phyloP scores from a whole-genome alignment of 208 protist species.

The Acanthamoeba polyphaga region DNA sequence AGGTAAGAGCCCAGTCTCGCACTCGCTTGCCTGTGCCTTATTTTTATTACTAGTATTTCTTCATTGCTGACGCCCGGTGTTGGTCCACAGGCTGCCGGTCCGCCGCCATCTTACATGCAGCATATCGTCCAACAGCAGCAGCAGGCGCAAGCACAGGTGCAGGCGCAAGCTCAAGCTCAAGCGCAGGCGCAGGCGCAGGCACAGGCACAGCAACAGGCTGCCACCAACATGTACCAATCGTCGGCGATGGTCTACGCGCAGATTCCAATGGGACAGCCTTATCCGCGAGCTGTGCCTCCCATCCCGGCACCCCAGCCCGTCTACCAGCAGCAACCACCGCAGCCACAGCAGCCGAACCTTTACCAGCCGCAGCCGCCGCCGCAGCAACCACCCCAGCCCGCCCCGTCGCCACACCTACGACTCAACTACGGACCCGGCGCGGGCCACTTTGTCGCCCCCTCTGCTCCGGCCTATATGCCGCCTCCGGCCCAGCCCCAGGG shows the following conservation, averaged over 20 bases:
- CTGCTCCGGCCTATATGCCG: slow-evolving; percentile 15
- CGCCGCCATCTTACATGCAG: slow-evolving; percentile 58
- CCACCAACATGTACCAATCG: slow-evolving; percentile 16
- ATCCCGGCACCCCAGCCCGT: neutral
- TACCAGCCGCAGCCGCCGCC: neutral
- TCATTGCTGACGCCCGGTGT: neutral
- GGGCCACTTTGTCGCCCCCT: neutral
- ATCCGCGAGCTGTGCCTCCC: neutral
- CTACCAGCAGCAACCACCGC: slow-evolving; percentile 17
- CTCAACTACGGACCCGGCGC: neutral
- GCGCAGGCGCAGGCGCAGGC: neutral
- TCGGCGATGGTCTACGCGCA: slow-evolving; percentile 48
- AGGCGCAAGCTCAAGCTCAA: slow-evolving; percentile 1
- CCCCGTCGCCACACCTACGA: neutral
- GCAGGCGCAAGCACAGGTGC: neutral
- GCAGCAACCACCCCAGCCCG: neutral
- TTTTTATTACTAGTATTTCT: neutral
- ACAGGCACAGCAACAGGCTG: slow-evolving; percentile 1
- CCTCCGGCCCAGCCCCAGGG: neutral
- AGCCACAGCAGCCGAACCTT: neutral
- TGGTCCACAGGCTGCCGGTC: neutral
- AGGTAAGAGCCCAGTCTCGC: neutral
- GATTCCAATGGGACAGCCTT: neutral
- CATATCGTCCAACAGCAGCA: slow-evolving; percentile 63
- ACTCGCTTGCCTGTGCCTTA: no score